Evolutionary conservation across 179 eudicot species (phyloP).

Genomic region (Drosera spatulata): DNA sequence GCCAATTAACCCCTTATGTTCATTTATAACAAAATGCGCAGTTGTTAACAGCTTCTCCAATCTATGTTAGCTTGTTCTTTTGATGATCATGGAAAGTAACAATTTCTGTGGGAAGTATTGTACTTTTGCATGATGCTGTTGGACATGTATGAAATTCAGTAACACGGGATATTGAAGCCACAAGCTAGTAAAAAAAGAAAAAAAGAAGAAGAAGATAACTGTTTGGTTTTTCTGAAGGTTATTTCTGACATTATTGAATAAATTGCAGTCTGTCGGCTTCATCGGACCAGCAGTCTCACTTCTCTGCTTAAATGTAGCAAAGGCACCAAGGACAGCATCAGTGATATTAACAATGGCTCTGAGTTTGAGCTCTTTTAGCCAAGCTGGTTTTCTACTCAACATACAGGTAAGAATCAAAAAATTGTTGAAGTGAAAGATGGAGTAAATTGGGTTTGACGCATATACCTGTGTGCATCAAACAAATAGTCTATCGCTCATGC

Average conservation of each 20-base stretch:
- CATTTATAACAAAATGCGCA: too few species aligned
- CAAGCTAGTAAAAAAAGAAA: too few species aligned
- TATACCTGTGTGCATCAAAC: background rate
- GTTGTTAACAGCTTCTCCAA: too few species aligned
- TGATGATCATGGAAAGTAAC: background rate
- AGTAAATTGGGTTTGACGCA: background rate
- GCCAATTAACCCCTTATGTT: too few species aligned
- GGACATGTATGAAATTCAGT: too few species aligned
- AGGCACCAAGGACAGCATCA: constrained; percentile 57
- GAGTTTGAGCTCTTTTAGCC: constrained; percentile 82
- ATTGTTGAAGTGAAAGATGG: too few species aligned
- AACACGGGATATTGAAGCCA: too few species aligned
- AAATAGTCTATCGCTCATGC: background rate
- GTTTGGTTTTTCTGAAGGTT: background rate
- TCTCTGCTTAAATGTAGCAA: constrained; percentile 65
- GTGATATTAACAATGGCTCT: constrained; percentile 56
- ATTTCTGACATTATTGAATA: background rate
- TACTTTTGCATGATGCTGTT: background rate
- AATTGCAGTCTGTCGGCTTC: constrained; percentile 72
- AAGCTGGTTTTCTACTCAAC: constrained; percentile 91
- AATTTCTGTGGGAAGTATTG: background rate
- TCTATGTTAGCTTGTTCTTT: background rate
- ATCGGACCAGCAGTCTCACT: constrained; percentile 81
- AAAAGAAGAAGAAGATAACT: too few species aligned
- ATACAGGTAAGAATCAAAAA: constrained; percentile 43